Evolutionary conservation across 768 basidiomycete genomes (phyloP).

Genomic region (Amanita pseudoporphyria): DNA sequence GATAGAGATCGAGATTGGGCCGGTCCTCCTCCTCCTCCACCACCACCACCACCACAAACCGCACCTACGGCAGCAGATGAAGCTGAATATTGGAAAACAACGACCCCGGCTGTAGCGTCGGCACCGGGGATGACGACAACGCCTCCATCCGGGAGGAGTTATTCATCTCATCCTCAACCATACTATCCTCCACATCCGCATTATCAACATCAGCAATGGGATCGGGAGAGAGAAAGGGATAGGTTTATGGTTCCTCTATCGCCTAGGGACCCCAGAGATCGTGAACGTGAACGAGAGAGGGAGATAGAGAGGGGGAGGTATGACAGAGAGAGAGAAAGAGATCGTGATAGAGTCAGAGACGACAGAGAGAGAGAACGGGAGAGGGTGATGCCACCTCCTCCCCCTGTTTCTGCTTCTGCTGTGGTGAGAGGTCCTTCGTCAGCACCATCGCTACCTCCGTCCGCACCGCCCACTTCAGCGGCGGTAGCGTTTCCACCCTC

Average conservation of each 20-base stretch:
- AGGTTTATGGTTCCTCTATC: neutral
- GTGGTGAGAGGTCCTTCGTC: neutral
- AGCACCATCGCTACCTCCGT: neutral
- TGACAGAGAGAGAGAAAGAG: neutral
- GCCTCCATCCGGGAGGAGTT: too few relatives aligned
- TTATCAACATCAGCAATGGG: neutral
- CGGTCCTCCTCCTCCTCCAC: too few relatives aligned
- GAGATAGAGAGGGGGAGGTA: neutral
- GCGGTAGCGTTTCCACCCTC: too few relatives aligned
- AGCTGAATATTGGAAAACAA: too few relatives aligned
- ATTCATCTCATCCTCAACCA: too few relatives aligned
- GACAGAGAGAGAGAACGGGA: neutral
- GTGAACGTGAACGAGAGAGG: neutral
- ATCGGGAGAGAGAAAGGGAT: slow-evolving; percentile 3
- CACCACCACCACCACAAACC: too few relatives aligned
- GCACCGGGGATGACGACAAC: too few relatives aligned
- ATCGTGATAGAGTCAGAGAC: neutral
- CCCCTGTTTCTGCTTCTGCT: neutral
- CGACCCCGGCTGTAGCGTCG: too few relatives aligned
- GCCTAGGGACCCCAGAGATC: neutral
- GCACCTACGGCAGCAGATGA: too few relatives aligned
- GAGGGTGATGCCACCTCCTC: neutral
- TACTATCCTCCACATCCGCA: too few relatives aligned
- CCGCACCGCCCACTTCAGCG: neutral
- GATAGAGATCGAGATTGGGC: too few relatives aligned